Evolutionary conservation across 176 grass and related monocot genomes (phyloP).

Genomic region (Lolium multiflorum): DNA sequence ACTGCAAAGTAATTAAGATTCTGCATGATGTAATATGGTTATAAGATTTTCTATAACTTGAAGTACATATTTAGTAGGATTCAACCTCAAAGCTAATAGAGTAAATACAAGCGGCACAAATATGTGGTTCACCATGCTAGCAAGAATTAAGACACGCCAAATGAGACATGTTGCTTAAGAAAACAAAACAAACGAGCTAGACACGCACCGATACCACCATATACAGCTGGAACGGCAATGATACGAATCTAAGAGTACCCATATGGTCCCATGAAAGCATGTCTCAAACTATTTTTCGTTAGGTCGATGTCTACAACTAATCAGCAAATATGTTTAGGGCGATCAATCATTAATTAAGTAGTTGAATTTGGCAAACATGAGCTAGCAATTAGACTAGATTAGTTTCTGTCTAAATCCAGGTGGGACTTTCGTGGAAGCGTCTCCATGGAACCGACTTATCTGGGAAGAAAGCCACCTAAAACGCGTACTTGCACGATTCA

Average conservation of each 20-base stretch:
- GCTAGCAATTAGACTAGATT: neutral
- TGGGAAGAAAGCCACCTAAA: neutral
- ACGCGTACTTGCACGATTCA: constrained; percentile 39
- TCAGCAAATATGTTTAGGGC: neutral
- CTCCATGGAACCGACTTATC: neutral
- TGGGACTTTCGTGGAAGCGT: constrained; percentile 31
- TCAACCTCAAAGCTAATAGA: too few relatives aligned
- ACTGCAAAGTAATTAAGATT: too few relatives aligned
- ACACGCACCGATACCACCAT: neutral
- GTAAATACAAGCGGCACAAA: too few relatives aligned
- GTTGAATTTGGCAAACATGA: neutral
- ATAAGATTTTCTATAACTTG: too few relatives aligned
- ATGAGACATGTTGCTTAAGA: neutral
- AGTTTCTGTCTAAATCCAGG: neutral
- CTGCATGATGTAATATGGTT: too few relatives aligned
- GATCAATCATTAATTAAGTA: neutral
- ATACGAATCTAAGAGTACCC: neutral
- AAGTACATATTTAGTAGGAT: too few relatives aligned
- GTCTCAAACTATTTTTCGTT: neutral
- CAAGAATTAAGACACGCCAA: neutral
- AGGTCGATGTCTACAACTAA: neutral
- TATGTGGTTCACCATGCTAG: too few relatives aligned
- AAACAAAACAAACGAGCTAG: neutral
- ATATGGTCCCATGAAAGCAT: neutral
- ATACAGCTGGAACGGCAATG: neutral